Conservation (phyloP, 768 basidiomycete species). For the Leccinum subtestaceum region DNA sequence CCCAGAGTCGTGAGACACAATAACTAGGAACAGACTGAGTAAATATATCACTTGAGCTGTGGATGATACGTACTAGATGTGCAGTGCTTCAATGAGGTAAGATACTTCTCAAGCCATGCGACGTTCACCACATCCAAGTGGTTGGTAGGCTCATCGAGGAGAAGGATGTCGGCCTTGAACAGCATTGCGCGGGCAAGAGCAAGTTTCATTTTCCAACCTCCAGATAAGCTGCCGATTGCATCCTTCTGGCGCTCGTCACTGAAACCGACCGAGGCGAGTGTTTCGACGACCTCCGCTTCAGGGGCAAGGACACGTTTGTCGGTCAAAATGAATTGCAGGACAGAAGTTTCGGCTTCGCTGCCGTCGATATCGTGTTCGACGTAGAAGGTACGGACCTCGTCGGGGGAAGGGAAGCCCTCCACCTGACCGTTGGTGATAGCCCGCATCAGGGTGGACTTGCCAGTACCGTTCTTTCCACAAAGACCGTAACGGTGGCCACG, state of each 20-base stretch:
- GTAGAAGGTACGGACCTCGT: constrained; percentile 98
- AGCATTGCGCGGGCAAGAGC: constrained; percentile 96
- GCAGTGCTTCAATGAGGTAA: constrained; percentile 81
- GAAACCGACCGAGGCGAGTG: constrained; percentile 91
- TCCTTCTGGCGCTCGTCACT: constrained; percentile 79
- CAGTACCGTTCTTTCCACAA: constrained; percentile 98
- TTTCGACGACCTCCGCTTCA: constrained; percentile 71
- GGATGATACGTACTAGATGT: constrained; percentile 69
- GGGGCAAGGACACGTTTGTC: constrained; percentile 79
- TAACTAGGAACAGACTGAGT: constrained; percentile 49
- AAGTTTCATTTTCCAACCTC: constrained; percentile 99
- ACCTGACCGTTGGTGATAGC: constrained; percentile 95
- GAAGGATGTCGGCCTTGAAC: constrained; percentile 95
- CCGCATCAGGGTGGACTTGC: constrained; percentile 93
- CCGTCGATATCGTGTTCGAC: constrained; percentile 99
- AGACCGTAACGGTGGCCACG: constrained; percentile 98
- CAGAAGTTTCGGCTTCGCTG: constrained; percentile 86
- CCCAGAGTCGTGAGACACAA: constrained; percentile 95
- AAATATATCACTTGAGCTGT: background rate
- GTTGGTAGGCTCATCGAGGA: constrained; percentile 97
- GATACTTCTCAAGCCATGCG: constrained; percentile 95
- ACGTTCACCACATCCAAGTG: constrained; percentile 97
- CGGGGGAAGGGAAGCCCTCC: constrained; percentile 96
- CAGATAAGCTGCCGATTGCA: constrained; percentile 86
- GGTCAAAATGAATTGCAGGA: constrained; percentile 80